Evolutionary conservation across 257 asterid species (phyloP).

Genomic region (Echites panduratus): DNA sequence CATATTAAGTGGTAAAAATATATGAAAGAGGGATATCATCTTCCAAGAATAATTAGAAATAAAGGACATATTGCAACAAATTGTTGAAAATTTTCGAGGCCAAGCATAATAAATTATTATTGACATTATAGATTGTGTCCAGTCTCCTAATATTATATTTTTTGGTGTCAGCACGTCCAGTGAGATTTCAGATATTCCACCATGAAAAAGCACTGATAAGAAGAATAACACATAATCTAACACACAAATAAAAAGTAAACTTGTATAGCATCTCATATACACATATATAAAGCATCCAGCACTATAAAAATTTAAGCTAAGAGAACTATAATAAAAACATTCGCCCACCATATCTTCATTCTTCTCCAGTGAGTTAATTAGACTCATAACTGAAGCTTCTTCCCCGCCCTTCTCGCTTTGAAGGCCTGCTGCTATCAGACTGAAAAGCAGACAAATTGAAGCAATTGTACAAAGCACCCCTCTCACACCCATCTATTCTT

Average conservation of each 20-base stretch:
- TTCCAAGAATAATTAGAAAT: not conserved
- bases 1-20: not conserved
- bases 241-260: not conserved
- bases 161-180: not conserved
- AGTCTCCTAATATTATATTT: not conserved
- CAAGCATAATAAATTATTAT: not conserved
- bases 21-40: not conserved
- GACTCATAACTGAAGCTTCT: conserved; percentile 36
- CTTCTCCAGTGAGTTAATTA: conserved; percentile 37
- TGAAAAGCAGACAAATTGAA: conserved; percentile 36
- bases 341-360: conserved; percentile 48
- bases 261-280: not conserved
- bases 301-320: not conserved
- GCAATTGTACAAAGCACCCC: conserved; percentile 31
- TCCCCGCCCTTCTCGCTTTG: conserved; percentile 38
- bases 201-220: not conserved
- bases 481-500: conserved; percentile 35
- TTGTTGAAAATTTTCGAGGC: not conserved
- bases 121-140: not conserved
- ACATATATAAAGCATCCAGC: not conserved
- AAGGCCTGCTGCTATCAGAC: conserved; percentile 28
- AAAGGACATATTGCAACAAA: not conserved
- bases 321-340: conserved; percentile 16
- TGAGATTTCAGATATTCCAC: not conserved
- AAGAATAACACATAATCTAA: not conserved